Conservation (phyloP, 1,139 yeast genomes). For the Debaryomyces psychrophilus region DNA sequence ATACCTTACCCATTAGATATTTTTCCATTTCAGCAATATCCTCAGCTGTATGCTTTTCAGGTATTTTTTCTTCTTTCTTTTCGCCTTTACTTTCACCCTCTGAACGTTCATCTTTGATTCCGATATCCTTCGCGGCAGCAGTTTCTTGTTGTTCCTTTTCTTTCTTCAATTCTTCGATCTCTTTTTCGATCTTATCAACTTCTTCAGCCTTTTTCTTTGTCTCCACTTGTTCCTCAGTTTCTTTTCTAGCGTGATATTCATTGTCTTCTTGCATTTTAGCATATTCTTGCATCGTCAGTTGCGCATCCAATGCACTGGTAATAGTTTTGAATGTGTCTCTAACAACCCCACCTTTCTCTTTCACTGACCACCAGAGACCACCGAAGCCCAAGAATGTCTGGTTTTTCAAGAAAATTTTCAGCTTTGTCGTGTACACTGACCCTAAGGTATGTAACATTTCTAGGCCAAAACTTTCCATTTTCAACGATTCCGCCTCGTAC, state of each 20-base stretch:
- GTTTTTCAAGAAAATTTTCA: slow-evolving; percentile 56
- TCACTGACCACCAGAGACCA: slow-evolving; percentile 80
- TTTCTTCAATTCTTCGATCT: slow-evolving; percentile 23
- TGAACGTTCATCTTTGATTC: slow-evolving; percentile 2
- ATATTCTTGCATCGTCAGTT: slow-evolving; percentile 81
- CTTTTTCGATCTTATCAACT: slow-evolving; percentile 25
- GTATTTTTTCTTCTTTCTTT: slow-evolving; percentile 28
- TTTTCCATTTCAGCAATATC: slow-evolving; percentile 87
- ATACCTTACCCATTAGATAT: slow-evolving; percentile 81
- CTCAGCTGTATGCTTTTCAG: slow-evolving; percentile 70
- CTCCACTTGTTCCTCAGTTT: slow-evolving; percentile 34
- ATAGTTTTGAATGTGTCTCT: slow-evolving; percentile 88
- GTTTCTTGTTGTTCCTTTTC: slow-evolving; percentile 15
- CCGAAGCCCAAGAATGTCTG: slow-evolving; percentile 82
- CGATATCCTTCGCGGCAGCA: slow-evolving; percentile 4
- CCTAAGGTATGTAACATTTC: slow-evolving; percentile 91
- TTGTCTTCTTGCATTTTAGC: slow-evolving; percentile 68
- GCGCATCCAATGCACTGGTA: slow-evolving; percentile 87
- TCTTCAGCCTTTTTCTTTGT: slow-evolving; percentile 27
- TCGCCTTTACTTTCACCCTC: slow-evolving; percentile 16
- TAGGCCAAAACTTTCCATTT: slow-evolving; percentile 92
- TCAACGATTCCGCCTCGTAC: slow-evolving; percentile 84
- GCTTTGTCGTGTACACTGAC: slow-evolving; percentile 69
- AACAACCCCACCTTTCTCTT: slow-evolving; percentile 83
- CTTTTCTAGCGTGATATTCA: slow-evolving; percentile 49